Evolutionary conservation across 805 yeast genomes (phyloP), one percentile per base, ranked within the genome.

Genomic region (Lachancea dasiensis): DNA sequence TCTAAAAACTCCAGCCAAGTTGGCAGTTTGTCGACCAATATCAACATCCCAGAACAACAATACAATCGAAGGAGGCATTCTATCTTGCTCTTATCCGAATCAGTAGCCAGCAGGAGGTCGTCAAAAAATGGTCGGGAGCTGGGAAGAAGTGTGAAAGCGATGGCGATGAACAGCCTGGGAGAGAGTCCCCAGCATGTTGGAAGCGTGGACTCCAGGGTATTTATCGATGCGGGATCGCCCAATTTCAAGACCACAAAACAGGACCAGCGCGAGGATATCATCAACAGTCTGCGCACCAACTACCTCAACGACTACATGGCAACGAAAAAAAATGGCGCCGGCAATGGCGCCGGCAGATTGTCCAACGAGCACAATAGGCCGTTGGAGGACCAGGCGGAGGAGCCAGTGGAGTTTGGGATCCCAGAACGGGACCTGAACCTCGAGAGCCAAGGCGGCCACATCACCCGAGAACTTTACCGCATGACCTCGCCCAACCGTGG

Each of bases 391-490:
- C 15, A 28, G 31, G n/a, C 4, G 7, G 10, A 4, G 41, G 40
- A 13, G 8, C 35, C 14, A 40, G 37, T 28, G n/a, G n/a, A n/a
- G n/a, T 25, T 39, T 14, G 41, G 24, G 28, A 36, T 27, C 16
- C 42, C 40, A 6, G 40, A 44, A 28, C 19, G 41, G 31, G 49
- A 49, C 39, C 39, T 41, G 5, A 43, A 43, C 24, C 40, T 53
- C 13, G 40, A 40, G 5, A 47, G 54, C 14, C 54, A 53, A 9
- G 68, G 65, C 2, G 68, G 64, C 19, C 67, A 64, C 43, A 61
- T 64, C 4, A 49, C 65, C 4, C 47, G 67, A 45, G 68, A 64
- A 24, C 55, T 64, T 4, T 64, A 61, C 41, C 54, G 50, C 17
- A 36, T 52, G 35, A 50, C 53, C 19, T 27, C 49, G 6, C 36